These are phyloP conservation scores for Pisolithus sp. DNA, from an alignment of 768 basidiomycete species.

Conservation along the genomic window DNA sequence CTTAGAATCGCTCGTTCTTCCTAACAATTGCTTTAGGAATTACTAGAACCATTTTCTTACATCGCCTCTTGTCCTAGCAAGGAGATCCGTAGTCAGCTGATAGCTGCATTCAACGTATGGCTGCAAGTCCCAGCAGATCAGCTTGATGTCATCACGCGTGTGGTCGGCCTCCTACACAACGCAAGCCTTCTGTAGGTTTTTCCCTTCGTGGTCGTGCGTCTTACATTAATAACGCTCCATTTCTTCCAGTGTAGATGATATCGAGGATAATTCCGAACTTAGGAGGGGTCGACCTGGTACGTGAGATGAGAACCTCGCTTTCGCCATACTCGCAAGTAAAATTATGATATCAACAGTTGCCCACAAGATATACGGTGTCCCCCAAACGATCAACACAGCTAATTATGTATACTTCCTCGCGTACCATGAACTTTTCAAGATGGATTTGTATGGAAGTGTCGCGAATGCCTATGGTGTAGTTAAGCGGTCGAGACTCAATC, in stretches of 20 bases:
- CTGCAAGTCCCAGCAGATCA: conserved; percentile 73
- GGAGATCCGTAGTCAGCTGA: conserved; percentile 80
- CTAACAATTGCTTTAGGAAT: conserved; percentile 22
- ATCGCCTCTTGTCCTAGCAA: conserved; percentile 83
- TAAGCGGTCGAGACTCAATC: conserved; percentile 17
- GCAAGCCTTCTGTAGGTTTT: conserved; percentile 79
- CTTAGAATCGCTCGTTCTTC: neutral
- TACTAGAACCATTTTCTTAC: conserved; percentile 88
- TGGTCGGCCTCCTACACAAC: conserved; percentile 89
- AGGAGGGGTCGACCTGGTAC: conserved; percentile 79
- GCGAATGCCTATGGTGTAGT: conserved; percentile 29
- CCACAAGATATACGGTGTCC: conserved; percentile 93
- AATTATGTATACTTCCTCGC: conserved; percentile 98
- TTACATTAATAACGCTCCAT: neutral
- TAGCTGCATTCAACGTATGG: conserved; percentile 91
- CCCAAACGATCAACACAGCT: conserved; percentile 94
- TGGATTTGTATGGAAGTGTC: conserved; percentile 19
- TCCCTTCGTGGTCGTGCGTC: neutral
- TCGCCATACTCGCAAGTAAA: neutral
- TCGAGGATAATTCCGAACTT: conserved; percentile 88
- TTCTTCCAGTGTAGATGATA: conserved; percentile 75
- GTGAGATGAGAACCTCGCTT: conserved; percentile 7
- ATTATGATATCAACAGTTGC: conserved; percentile 48
- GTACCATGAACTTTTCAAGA: conserved; percentile 66
- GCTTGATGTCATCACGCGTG: conserved; percentile 63